These are phyloP conservation scores for Plasmodium blacklocki DNA, from an alignment of 169 alveolate genomes.

Conservation along the genomic window DNA sequence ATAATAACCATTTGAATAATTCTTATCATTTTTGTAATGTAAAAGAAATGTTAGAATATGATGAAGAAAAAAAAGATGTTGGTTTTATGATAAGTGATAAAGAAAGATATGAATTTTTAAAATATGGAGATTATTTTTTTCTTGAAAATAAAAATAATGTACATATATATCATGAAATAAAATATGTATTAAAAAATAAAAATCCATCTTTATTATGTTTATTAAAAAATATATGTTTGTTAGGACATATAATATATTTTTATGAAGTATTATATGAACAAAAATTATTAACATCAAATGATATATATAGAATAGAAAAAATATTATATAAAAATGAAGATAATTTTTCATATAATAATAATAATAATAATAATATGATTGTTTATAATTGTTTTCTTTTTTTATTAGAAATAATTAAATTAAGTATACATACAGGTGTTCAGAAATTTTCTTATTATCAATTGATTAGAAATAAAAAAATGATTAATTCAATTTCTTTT, in stretches of 20 bases:
- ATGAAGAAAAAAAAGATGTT: background rate
- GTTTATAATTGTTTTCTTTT: slow-evolving; percentile 28
- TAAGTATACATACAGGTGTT: slow-evolving; percentile 43
- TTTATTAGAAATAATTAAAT: slow-evolving; percentile 33
- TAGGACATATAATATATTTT: slow-evolving; percentile 47
- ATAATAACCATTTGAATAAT: too few species aligned
- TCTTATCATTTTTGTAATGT: too few species aligned
- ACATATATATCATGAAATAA: slow-evolving; percentile 24
- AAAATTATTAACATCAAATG: slow-evolving; percentile 28
- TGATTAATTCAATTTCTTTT: slow-evolving; percentile 4
- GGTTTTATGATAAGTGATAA: background rate
- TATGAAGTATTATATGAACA: slow-evolving; percentile 8
- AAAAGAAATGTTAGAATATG: background rate
- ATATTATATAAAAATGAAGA: slow-evolving; percentile 47
- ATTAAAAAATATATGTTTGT: slow-evolving; percentile 28
- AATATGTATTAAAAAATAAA: slow-evolving; percentile 19
- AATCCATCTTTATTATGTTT: slow-evolving; percentile 22
- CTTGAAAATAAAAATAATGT: slow-evolving; percentile 19
- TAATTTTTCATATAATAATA: too few species aligned
- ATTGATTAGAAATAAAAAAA: background rate
- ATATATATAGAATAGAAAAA: slow-evolving; percentile 6
- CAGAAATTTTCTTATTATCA: slow-evolving; percentile 44
- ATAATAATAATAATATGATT: slow-evolving; percentile 8
- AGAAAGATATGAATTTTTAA: slow-evolving; percentile 9
- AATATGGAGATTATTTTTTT: slow-evolving; percentile 33